Conservation (phyloP, 768 basidiomycete genomes). For the Lactarius indigo region DNA sequence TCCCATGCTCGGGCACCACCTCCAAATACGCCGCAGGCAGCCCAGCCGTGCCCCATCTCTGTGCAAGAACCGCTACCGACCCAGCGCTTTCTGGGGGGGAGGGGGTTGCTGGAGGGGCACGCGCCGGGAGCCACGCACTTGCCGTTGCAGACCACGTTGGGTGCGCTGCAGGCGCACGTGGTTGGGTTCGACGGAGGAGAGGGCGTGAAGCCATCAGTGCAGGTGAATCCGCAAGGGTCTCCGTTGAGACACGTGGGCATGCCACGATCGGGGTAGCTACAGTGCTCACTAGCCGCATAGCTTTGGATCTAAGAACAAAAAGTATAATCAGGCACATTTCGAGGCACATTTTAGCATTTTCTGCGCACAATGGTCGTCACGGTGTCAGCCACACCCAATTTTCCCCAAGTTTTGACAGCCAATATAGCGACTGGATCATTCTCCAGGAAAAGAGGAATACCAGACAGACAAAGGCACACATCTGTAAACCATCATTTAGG, state of each 20-base stretch:
- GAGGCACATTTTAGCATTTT: not conserved
- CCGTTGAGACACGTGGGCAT: conserved; percentile 35
- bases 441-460: conserved; percentile 35
- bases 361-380: conserved; percentile 38
- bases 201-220: conserved; percentile 41
- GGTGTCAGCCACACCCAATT: conserved; percentile 29
- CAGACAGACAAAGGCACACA: conserved; percentile 44
- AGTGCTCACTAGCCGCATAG: conserved; percentile 28
- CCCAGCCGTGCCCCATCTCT: conserved; percentile 30
- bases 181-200: conserved; percentile 36
- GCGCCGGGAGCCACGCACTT: conserved; percentile 33
- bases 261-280: conserved; percentile 42
- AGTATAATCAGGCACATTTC: not conserved
- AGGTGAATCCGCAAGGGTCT: conserved; percentile 44
- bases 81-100: conserved; percentile 27
- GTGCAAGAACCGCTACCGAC: conserved; percentile 32
- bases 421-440: conserved; percentile 33
- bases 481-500: conserved; percentile 29
- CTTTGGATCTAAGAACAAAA: conserved; percentile 29
- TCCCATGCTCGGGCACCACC: conserved; percentile 42
- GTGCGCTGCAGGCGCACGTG: conserved; percentile 42
- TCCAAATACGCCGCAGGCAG: conserved; percentile 44
- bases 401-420: conserved; percentile 34
- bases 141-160: conserved; percentile 47
- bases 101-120: conserved; percentile 31